These are phyloP conservation scores for Cystofilobasidium ferigula DNA, from an alignment of 768 basidiomycete genomes.

Conservation along the genomic window DNA sequence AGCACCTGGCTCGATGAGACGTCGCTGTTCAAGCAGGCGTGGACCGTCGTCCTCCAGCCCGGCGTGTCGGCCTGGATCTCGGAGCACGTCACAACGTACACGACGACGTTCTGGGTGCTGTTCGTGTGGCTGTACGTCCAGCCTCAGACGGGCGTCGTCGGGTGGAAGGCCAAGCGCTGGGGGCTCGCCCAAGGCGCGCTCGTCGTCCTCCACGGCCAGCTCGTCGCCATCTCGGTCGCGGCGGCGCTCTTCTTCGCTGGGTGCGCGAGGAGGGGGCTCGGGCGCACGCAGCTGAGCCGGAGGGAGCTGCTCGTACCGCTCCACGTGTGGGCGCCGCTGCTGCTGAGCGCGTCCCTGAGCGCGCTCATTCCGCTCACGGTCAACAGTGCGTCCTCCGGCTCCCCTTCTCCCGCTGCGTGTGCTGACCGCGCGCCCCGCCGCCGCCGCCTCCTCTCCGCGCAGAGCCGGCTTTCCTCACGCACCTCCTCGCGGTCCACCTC, in stretches of 20 bases:
- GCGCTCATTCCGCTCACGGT: not conserved
- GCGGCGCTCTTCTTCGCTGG: not conserved
- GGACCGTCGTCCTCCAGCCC: conserved; percentile 42
- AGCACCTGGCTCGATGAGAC: conserved; percentile 50
- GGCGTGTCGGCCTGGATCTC: conserved; percentile 26
- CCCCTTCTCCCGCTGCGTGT: not conserved
- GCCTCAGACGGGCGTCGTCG: not conserved
- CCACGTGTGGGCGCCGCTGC: not conserved
- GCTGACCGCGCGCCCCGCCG: not conserved
- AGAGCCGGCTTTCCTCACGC: not conserved
- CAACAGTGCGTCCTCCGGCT: not conserved
- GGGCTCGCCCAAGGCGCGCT: not conserved
- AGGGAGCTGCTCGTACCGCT: not conserved
- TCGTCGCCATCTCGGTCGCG: conserved; percentile 5
- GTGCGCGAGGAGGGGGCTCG: not conserved
- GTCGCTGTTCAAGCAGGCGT: conserved; percentile 53
- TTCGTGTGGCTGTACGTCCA: conserved; percentile 7
- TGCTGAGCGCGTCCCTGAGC: not conserved
- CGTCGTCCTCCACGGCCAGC: not conserved
- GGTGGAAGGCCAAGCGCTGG: not conserved
- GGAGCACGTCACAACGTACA: conserved; percentile 17
- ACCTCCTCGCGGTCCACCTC: not conserved
- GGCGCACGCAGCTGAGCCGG: not conserved
- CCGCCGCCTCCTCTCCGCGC: not conserved
- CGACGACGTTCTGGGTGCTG: conserved; percentile 9